These are phyloP conservation scores for Paraleonurus japonicus DNA, from an alignment of 257 asterid genomes.

Conservation along the genomic window DNA sequence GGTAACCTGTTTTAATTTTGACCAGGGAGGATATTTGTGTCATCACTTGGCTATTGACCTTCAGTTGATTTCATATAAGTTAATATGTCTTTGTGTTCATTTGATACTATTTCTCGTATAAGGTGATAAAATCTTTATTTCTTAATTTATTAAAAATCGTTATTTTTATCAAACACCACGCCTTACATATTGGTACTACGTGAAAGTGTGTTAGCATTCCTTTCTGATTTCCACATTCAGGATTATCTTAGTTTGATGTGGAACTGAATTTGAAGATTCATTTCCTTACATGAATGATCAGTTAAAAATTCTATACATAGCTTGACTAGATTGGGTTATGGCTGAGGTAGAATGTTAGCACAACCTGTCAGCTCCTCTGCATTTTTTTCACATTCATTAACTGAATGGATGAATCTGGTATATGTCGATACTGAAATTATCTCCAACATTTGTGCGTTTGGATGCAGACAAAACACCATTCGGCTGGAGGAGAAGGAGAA, in stretches of 20 bases:
- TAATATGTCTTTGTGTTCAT: background rate
- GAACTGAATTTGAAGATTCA: background rate
- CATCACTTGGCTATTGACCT: background rate
- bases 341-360: background rate
- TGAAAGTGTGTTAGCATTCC: background rate
- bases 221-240: background rate
- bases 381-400: background rate
- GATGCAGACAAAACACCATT: constrained; percentile 73
- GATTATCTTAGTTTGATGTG: background rate
- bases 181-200: background rate
- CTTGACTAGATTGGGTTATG: background rate
- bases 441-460: constrained; percentile 18
- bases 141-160: background rate
- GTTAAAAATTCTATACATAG: background rate
- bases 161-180: background rate
- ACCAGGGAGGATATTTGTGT: constrained; percentile 11
- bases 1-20: background rate
- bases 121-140: constrained; percentile 1
- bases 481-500: constrained; percentile 97
- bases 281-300: background rate
- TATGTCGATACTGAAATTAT: background rate
- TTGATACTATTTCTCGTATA: background rate
- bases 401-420: background rate
- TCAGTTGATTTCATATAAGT: background rate
- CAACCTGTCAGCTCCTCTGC: background rate